A percentile compares a stretch with the other conserved stretches of the same genome.
These are phyloP conservation scores for Lobulomyces angularis DNA, from an alignment of 192 early-diverging fungal species.

Conservation along the genomic window DNA sequence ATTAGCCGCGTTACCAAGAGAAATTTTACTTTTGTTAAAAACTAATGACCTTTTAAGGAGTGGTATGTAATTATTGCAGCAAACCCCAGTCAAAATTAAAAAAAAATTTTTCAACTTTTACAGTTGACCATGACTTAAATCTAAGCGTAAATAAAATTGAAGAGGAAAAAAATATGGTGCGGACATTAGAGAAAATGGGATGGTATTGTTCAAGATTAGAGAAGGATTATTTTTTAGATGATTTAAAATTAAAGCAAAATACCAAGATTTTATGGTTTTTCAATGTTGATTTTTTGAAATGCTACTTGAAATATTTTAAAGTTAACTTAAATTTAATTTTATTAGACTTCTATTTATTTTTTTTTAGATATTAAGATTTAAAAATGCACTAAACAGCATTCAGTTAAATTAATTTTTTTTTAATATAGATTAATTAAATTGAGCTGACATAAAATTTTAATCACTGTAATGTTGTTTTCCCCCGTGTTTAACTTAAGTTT, in stretches of 20 bases:
- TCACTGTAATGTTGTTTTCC: no score
- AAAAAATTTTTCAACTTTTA: no score
- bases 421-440: no score
- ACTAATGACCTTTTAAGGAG: constrained; percentile 80
- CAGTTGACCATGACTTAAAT: constrained; percentile 28
- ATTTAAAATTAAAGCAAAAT: not conserved
- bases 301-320: not conserved
- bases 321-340: not conserved
- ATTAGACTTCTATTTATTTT: not conserved
- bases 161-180: constrained; percentile 13
- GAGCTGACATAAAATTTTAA: no score
- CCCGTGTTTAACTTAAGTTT: no score
- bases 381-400: no score
- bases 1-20: constrained; percentile 68
- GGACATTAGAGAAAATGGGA: constrained; percentile 19
- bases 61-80: no score
- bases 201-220: constrained; percentile 21
- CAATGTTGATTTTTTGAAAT: not conserved
- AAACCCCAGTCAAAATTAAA: no score
- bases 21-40: constrained; percentile 78
- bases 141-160: constrained; percentile 11
- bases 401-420: no score
- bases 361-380: no score
- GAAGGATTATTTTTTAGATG: not conserved
- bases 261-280: not conserved